These are phyloP conservation scores for Jaapia argillacea DNA, from an alignment of 768 basidiomycete species.

Conservation along the genomic window DNA sequence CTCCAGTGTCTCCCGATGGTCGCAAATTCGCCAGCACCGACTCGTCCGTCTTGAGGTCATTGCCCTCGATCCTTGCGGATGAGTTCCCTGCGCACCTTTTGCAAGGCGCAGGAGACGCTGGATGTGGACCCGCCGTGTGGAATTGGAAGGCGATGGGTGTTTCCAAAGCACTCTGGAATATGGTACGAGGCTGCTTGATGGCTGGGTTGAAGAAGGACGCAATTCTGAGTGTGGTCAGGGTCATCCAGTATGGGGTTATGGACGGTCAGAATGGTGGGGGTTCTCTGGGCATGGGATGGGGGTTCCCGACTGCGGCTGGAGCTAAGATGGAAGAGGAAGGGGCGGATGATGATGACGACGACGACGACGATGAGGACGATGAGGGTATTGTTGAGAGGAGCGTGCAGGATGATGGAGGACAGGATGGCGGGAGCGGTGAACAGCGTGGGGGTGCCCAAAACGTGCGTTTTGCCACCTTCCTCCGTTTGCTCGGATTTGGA, in stretches of 20 bases:
- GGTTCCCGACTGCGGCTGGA: slow-evolving; percentile 45
- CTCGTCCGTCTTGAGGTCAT: slow-evolving; percentile 55
- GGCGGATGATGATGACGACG: background rate
- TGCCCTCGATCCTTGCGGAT: slow-evolving; percentile 57
- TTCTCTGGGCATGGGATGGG: slow-evolving; percentile 38
- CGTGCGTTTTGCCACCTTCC: slow-evolving; percentile 15
- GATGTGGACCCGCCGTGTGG: slow-evolving; percentile 54
- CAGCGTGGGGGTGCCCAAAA: slow-evolving; percentile 18
- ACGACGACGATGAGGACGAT: too few relatives aligned
- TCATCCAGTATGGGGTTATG: slow-evolving; percentile 45
- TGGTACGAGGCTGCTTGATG: slow-evolving; percentile 50
- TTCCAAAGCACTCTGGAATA: slow-evolving; percentile 61
- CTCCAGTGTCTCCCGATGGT: slow-evolving; percentile 36
- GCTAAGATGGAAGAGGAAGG: slow-evolving; percentile 11
- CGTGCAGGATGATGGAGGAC: slow-evolving; percentile 24
- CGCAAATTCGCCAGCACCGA: slow-evolving; percentile 68
- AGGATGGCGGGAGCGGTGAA: slow-evolving; percentile 20
- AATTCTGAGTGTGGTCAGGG: slow-evolving; percentile 46
- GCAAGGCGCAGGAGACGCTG: slow-evolving; percentile 46
- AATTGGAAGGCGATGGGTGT: slow-evolving; percentile 73
- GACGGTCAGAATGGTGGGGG: slow-evolving; percentile 15
- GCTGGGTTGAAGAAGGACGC: slow-evolving; percentile 52
- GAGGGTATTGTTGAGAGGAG: slow-evolving; percentile 24
- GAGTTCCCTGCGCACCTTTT: slow-evolving; percentile 65
- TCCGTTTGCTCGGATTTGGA: background rate